A percentile compares a stretch with the other conserved stretches of the same genome.
These are phyloP conservation scores for Ascochyta pisi DNA, from an alignment of 2,329 filamentous ascomycete genomes.

Conservation along the genomic window DNA sequence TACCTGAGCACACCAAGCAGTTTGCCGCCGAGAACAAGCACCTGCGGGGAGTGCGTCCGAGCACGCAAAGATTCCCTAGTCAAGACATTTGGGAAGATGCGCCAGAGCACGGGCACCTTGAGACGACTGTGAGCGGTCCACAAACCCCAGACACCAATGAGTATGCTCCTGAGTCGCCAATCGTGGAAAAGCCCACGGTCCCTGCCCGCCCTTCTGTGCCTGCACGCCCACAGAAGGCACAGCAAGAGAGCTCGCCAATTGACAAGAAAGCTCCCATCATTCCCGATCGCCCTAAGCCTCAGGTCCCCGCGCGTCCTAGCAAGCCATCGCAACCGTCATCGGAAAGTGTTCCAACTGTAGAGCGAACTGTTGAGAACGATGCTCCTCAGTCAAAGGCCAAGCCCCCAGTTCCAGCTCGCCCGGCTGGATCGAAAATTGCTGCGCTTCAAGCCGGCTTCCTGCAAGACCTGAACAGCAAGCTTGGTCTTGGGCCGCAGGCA, in stretches of 20 bases:
- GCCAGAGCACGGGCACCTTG: slow-evolving; percentile 80
- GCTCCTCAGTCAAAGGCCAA: slow-evolving; percentile 71
- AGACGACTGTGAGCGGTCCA: slow-evolving; percentile 71
- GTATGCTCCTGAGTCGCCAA: slow-evolving; percentile 44
- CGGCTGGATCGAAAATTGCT: slow-evolving; percentile 84
- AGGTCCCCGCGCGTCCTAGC: slow-evolving; percentile 65
- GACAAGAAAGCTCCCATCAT: slow-evolving; percentile 61
- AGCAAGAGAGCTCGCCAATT: slow-evolving; percentile 52
- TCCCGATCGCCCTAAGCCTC: slow-evolving; percentile 68
- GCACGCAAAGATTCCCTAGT: slow-evolving; percentile 79
- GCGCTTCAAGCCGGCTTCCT: slow-evolving; percentile 90
- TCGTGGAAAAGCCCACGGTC: slow-evolving; percentile 38
- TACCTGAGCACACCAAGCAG: slow-evolving; percentile 54
- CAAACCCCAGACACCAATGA: slow-evolving; percentile 58
- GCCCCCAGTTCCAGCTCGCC: slow-evolving; percentile 79
- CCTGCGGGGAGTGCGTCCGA: slow-evolving; percentile 62
- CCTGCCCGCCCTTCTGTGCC: slow-evolving; percentile 42
- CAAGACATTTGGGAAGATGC: slow-evolving; percentile 94
- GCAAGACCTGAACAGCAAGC: slow-evolving; percentile 87
- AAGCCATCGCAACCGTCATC: slow-evolving; percentile 57
- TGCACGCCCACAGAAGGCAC: slow-evolving; percentile 43
- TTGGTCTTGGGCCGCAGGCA: slow-evolving; percentile 83
- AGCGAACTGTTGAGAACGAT: slow-evolving; percentile 38
- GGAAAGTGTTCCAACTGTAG: slow-evolving; percentile 45
- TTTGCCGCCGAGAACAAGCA: slow-evolving; percentile 66